Conservation (phyloP, 1,139 yeast genomes). For the Debaryomycetaceae sp. region DNA sequence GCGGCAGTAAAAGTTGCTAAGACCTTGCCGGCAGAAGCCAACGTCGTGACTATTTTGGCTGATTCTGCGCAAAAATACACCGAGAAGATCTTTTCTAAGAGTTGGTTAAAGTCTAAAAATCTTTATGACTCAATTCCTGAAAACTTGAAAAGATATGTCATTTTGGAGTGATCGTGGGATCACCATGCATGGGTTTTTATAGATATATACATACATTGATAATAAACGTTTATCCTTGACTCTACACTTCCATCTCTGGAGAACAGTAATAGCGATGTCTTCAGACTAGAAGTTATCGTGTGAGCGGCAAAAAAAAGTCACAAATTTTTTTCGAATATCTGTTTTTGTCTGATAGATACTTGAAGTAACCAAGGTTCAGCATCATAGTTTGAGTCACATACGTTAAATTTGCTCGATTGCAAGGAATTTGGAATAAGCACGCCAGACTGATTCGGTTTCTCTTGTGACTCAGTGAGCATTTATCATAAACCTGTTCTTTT, state of each 20-base stretch:
- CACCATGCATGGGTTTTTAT: neutral
- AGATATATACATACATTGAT: neutral
- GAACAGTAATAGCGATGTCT: neutral
- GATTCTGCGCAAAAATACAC: slow-evolving; percentile 90
- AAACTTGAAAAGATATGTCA: slow-evolving; percentile 63
- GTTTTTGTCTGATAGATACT: no score
- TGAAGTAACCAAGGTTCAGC: neutral
- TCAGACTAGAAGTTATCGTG: slow-evolving; percentile 2
- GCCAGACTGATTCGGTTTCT: neutral
- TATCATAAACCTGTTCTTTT: neutral
- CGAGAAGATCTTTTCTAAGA: slow-evolving; percentile 70
- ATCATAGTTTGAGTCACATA: neutral
- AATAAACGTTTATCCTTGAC: neutral
- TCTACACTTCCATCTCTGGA: no score
- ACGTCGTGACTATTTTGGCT: slow-evolving; percentile 80
- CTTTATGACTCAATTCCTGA: slow-evolving; percentile 67
- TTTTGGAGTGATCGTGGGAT: slow-evolving; percentile 21
- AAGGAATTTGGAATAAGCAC: neutral
- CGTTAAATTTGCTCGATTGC: neutral
- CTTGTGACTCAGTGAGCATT: neutral
- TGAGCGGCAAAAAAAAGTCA: slow-evolving; percentile 5
- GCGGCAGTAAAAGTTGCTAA: slow-evolving; percentile 76
- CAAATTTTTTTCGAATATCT: slow-evolving; percentile 6
- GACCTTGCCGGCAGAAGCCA: slow-evolving; percentile 73
- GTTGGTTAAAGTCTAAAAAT: slow-evolving; percentile 72